Conservation (phyloP, 345 rosid species). For the Diplotaxis tenuifolia region DNA sequence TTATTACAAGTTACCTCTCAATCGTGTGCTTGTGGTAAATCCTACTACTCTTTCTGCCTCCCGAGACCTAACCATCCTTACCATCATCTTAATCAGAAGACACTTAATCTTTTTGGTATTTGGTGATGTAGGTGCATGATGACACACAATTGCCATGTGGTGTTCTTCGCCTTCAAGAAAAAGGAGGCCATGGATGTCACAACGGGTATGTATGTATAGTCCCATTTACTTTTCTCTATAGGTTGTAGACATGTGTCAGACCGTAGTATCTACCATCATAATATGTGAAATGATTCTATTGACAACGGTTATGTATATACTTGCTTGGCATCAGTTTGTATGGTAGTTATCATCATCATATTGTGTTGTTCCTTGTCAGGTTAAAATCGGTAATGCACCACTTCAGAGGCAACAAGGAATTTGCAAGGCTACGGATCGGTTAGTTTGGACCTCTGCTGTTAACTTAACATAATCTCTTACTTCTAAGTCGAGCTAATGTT, state of each 20-base stretch:
- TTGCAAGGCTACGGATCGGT: slow-evolving; percentile 87
- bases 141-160: slow-evolving; percentile 83
- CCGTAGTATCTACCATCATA: not conserved
- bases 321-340: not conserved
- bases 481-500: not conserved
- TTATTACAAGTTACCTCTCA: slow-evolving; percentile 84
- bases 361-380: slow-evolving; percentile 38
- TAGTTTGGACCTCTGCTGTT: slow-evolving; percentile 24
- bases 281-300: not conserved
- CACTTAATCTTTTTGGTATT: not conserved
- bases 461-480: not conserved
- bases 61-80: not conserved
- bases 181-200: slow-evolving; percentile 85
- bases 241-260: not conserved
- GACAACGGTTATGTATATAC: not conserved
- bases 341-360: not conserved
- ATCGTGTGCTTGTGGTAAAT: slow-evolving; percentile 79
- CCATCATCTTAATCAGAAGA: not conserved
- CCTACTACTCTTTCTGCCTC: slow-evolving; percentile 12
- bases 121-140: slow-evolving; percentile 65
- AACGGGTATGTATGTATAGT: slow-evolving; percentile 55
- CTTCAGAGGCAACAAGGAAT: slow-evolving; percentile 75
- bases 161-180: slow-evolving; percentile 85
- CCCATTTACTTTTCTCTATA: no score
- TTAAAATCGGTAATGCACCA: slow-evolving; percentile 70